Conservation (phyloP, 768 basidiomycete species). For the Phaeotremella skinneri region DNA sequence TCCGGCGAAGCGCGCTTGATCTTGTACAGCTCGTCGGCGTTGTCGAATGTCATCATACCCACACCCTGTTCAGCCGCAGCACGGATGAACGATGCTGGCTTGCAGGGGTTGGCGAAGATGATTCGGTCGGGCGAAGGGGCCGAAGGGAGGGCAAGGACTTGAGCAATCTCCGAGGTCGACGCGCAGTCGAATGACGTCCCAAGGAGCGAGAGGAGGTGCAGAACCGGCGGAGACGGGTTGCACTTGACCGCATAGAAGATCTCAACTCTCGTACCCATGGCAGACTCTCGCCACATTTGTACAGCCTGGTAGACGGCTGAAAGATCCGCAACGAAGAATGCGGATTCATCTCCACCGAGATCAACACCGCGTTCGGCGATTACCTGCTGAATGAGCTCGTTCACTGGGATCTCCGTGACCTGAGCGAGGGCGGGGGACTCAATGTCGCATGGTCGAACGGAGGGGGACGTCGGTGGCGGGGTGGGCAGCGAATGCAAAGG, state of each 20-base stretch:
- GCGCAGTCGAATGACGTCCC: slow-evolving; percentile 97
- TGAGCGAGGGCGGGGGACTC: slow-evolving; percentile 30
- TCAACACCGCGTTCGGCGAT: slow-evolving; percentile 24
- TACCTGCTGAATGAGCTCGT: slow-evolving; percentile 35
- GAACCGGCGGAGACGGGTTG: slow-evolving; percentile 93
- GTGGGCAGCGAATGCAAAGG: slow-evolving; percentile 29
- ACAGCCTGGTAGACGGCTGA: slow-evolving; percentile 81
- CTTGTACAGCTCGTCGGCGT: slow-evolving; percentile 92
- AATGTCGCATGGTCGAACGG: slow-evolving; percentile 12
- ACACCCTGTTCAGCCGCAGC: slow-evolving; percentile 75
- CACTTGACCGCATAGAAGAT: slow-evolving; percentile 98
- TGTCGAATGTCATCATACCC: slow-evolving; percentile 97
- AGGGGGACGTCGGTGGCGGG: slow-evolving; percentile 23
- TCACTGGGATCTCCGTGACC: slow-evolving; percentile 29
- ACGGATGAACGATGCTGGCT: slow-evolving; percentile 88
- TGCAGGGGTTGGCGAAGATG: slow-evolving; percentile 99
- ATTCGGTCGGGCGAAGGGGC: slow-evolving; percentile 71
- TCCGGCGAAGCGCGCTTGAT: slow-evolving; percentile 73
- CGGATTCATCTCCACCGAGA: slow-evolving; percentile 66
- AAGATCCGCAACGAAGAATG: slow-evolving; percentile 95
- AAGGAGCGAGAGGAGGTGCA: slow-evolving; percentile 82
- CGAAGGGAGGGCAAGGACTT: slow-evolving; percentile 66
- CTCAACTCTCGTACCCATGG: slow-evolving; percentile 73
- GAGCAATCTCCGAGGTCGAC: slow-evolving; percentile 85
- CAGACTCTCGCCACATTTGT: slow-evolving; percentile 69